phyloP scores from a whole-genome alignment of 495 filamentous ascomycete genomes.

The Talaromyces ruber region DNA sequence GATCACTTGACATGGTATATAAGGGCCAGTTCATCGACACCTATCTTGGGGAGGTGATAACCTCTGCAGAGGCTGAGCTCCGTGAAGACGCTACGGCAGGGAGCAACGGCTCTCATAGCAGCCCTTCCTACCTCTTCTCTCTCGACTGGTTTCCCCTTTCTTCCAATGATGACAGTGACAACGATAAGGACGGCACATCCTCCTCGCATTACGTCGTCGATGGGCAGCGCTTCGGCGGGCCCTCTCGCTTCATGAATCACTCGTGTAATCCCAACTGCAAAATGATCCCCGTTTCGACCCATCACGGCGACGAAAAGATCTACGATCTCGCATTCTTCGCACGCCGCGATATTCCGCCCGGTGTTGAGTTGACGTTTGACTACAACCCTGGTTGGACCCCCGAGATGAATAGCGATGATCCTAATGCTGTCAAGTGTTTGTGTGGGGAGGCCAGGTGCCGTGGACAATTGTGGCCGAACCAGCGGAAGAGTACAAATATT shows the following conservation, averaged over 20 bases:
- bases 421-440: slow-evolving; percentile 52
- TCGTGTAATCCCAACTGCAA: slow-evolving; percentile 67
- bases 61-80: slow-evolving; percentile 53
- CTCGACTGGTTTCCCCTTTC: slow-evolving; percentile 68
- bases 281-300: slow-evolving; percentile 74
- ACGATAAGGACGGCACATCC: not conserved
- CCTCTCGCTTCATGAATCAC: slow-evolving; percentile 58
- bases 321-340: slow-evolving; percentile 91
- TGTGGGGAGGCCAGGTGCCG: slow-evolving; percentile 62
- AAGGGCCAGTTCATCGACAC: slow-evolving; percentile 81
- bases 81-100: slow-evolving; percentile 48
- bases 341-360: slow-evolving; percentile 52
- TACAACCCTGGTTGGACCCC: slow-evolving; percentile 52
- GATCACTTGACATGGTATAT: slow-evolving; percentile 56
- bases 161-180: slow-evolving; percentile 10
- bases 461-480: slow-evolving; percentile 54
- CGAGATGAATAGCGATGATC: slow-evolving; percentile 38
- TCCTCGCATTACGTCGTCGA: slow-evolving; percentile 45
- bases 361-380: slow-evolving; percentile 79
- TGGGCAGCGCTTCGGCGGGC: slow-evolving; percentile 47
- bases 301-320: slow-evolving; percentile 62
- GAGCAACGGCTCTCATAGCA: slow-evolving; percentile 19
- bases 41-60: slow-evolving; percentile 86
- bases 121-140: slow-evolving; percentile 65
- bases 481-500: slow-evolving; percentile 22